phyloP scores from a whole-genome alignment of 1,284 basidiomycete species.

The Laetiporus sulphureus region DNA sequence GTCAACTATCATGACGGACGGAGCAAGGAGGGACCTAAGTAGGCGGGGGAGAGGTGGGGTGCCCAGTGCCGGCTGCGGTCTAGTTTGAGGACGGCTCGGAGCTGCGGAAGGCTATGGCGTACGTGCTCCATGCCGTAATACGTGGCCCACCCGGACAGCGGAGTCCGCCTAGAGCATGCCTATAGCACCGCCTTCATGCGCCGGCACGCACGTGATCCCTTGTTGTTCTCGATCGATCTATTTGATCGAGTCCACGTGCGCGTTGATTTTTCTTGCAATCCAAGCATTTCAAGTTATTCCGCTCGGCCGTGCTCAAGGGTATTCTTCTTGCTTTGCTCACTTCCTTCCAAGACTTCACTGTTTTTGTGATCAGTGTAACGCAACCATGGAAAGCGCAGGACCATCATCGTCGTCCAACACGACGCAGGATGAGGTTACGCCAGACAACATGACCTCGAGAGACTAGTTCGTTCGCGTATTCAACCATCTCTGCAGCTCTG shows the following conservation, averaged over 20 bases:
- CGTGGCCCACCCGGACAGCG: too few species aligned
- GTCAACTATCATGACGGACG: conserved; percentile 16
- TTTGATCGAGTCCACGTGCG: conserved; percentile 7
- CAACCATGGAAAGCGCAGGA: conserved; percentile 38
- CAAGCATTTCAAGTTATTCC: too few species aligned
- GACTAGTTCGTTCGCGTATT: conserved; percentile 63
- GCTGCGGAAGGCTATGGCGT: conserved; percentile 3
- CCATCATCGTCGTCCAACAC: conserved; percentile 32
- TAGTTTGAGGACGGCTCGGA: conserved; percentile 4
- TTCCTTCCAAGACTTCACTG: not conserved
- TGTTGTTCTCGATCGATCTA: not conserved
- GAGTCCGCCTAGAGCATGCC: too few species aligned
- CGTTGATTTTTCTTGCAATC: conserved; percentile 7
- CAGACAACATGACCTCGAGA: conserved; percentile 60
- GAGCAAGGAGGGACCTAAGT: conserved; percentile 10
- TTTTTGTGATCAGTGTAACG: not conserved
- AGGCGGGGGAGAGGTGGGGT: conserved; percentile 3
- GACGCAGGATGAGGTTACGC: conserved; percentile 21
- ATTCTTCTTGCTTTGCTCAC: not conserved
- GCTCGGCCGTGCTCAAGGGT: too few species aligned
- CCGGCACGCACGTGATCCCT: too few species aligned
- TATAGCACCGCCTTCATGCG: too few species aligned
- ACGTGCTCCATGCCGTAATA: not conserved
- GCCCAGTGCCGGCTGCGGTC: conserved; percentile 1
- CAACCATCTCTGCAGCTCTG: conserved; percentile 13